These are phyloP conservation scores for Coemansia sp. DNA, from an alignment of 192 early-diverging fungal species.

Conservation along the genomic window DNA sequence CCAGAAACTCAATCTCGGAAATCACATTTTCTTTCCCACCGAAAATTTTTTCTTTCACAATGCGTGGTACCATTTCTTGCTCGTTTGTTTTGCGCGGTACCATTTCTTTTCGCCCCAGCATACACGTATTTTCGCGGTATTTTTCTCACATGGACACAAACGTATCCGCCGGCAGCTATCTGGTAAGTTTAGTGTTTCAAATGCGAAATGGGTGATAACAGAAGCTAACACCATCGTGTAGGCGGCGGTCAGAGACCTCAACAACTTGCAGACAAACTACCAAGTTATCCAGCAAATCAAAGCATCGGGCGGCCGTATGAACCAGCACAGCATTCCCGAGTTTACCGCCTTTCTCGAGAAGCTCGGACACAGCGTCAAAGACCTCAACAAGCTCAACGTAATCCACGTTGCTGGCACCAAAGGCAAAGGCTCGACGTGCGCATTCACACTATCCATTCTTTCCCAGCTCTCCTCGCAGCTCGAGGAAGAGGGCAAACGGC, in stretches of 20 bases:
- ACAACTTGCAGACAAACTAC: constrained; percentile 85
- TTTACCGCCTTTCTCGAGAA: constrained; percentile 35
- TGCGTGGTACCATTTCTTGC: constrained; percentile 5
- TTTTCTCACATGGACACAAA: neutral
- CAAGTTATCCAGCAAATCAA: constrained; percentile 67
- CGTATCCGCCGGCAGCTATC: neutral
- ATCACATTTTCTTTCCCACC: neutral
- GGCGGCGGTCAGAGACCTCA: constrained; percentile 78
- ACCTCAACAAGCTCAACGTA: constrained; percentile 72
- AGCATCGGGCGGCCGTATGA: constrained; percentile 40
- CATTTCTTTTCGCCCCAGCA: neutral
- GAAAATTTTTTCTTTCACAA: neutral
- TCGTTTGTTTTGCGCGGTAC: neutral
- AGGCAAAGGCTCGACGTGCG: constrained; percentile 84
- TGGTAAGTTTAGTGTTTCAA: neutral
- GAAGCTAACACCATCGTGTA: constrained; percentile 20
- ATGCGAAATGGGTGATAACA: neutral
- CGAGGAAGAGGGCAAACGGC: neutral
- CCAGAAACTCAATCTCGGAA: neutral
- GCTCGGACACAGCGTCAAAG: constrained; percentile 44
- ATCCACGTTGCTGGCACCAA: constrained; percentile 86
- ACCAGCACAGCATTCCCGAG: constrained; percentile 37
- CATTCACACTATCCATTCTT: constrained; percentile 79
- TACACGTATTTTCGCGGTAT: neutral
- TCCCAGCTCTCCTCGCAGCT: constrained; percentile 40